Base-by-base conservation (phyloP, 768 basidiomycete genomes). In the Mycena pura region DNA sequence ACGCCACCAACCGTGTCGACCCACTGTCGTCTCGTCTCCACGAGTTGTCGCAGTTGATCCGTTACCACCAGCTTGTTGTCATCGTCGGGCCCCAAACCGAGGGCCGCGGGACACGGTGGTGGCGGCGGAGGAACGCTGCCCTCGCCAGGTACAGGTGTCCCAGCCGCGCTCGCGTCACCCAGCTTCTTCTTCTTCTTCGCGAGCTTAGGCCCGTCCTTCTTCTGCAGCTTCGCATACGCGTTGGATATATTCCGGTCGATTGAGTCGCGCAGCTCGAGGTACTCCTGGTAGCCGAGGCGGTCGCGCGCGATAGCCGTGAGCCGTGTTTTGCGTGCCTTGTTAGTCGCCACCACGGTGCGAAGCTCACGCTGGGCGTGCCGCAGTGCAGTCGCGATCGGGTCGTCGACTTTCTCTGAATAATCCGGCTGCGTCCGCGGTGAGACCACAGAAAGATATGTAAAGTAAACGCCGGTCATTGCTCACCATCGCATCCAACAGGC, bases 251-350 rank as follows among this genome's bases (percentile, higher is more conserved):
- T 88, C 78, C 87, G 90, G 80, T 99, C 96, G 47, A 99, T 84
- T 5, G 89, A 82, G 63, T 96, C 95, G 17, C 95, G 86, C 8
- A 86, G 74, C 28, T 93, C 91, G 57, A 93, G 75, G 77, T 96
- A 99, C 70, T 99, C 96, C 69, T 94, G 92, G 71, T 94, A 93
- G 6, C 89, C 95, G 17, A 99, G 82, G 21, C 95, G 86, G 69
- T 95, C 93, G 60, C 89, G 86, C 27, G 95, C 95, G 62, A 95
- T 84, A 14, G 81, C 78, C 14, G 82, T 82, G 2, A 99, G 83
- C 4, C 91, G 87, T 28, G 77, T 75, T 72, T 91, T 91, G 13
- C 96, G 89, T 3, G 86, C 85, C 68, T 95, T 93, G 80, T 99
- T 99, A 58, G 87, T 82, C 9, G 88, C 83, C 3, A 91, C 80